Conservation (phyloP, 2,329 filamentous ascomycete genomes). For the Hawksworthiomyces lignivorus region DNA sequence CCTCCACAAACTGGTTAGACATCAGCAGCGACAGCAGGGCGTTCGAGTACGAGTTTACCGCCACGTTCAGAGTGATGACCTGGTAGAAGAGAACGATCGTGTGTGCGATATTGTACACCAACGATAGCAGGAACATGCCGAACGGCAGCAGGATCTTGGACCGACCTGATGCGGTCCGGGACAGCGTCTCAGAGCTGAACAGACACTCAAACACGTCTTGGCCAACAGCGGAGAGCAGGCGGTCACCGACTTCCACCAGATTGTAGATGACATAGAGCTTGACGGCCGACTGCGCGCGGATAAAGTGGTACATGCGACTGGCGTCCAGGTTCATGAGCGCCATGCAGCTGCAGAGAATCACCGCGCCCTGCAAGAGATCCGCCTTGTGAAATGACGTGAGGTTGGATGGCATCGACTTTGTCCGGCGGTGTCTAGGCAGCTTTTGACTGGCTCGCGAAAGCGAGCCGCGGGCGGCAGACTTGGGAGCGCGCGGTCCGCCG, state of each 20-base stretch:
- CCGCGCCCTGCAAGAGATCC: conserved; percentile 80
- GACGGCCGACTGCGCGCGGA: conserved; percentile 91
- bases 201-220: conserved; percentile 96
- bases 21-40: conserved; percentile 84
- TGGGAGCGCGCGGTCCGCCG: too few species aligned
- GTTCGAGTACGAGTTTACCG: conserved; percentile 97
- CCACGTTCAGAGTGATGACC: conserved; percentile 94
- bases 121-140: conserved; percentile 80
- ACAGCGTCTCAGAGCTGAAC: conserved; percentile 86
- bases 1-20: conserved; percentile 98
- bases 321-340: conserved; percentile 88
- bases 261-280: conserved; percentile 99
- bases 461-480: too few species aligned
- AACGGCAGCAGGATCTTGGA: conserved; percentile 86
- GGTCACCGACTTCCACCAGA: conserved; percentile 85
- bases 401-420: conserved; percentile 76
- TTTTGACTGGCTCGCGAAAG: not conserved
- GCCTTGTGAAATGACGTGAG: conserved; percentile 88
- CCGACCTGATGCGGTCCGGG: conserved; percentile 76
- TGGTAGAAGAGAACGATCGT: conserved; percentile 90
- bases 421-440: conserved; percentile 46
- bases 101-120: conserved; percentile 83
- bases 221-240: conserved; percentile 80
- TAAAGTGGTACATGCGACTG: conserved; percentile 96
- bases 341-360: conserved; percentile 79